Conservation (phyloP, 75 land plant species). For the Pinus tabuliformis region DNA sequence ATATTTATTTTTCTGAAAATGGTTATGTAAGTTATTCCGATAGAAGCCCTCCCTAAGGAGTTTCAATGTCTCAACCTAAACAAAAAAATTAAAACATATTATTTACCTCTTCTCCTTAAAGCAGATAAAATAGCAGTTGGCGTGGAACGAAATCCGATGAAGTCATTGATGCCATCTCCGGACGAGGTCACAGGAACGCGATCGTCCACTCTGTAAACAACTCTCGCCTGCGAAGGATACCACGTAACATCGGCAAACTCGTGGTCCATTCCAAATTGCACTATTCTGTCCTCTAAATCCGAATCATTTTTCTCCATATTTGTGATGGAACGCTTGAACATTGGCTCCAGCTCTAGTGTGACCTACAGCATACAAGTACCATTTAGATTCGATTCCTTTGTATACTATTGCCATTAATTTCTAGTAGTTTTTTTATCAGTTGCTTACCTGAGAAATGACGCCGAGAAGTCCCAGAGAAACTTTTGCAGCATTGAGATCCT, state of each 20-base stretch:
- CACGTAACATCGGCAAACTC: slow-evolving; percentile 34
- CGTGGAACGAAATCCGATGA: slow-evolving; percentile 14
- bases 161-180: slow-evolving; percentile 30
- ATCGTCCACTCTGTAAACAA: slow-evolving; percentile 18
- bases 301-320: slow-evolving; percentile 11
- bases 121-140: slow-evolving; percentile 4
- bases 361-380: not conserved
- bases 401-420: not conserved
- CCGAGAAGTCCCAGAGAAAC: slow-evolving; percentile 77
- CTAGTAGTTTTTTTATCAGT: slow-evolving; percentile 1
- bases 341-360: slow-evolving; percentile 31
- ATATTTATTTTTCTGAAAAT: too few relatives aligned
- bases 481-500: slow-evolving; percentile 54
- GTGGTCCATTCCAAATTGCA: slow-evolving; percentile 10
- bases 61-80: not conserved
- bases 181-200: slow-evolving; percentile 20
- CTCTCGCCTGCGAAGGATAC: slow-evolving; percentile 31
- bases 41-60: too few relatives aligned
- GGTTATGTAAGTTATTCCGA: too few relatives aligned
- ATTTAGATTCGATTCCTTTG: too few relatives aligned
- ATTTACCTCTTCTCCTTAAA: slow-evolving; percentile 32
- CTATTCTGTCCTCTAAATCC: slow-evolving; percentile 18
- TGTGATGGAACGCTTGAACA: slow-evolving; percentile 38
- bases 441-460: slow-evolving; percentile 56
- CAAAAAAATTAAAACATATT: not conserved